These are phyloP conservation scores for Sinapis alba DNA, from an alignment of 441 rosid genomes.

Conservation along the genomic window DNA sequence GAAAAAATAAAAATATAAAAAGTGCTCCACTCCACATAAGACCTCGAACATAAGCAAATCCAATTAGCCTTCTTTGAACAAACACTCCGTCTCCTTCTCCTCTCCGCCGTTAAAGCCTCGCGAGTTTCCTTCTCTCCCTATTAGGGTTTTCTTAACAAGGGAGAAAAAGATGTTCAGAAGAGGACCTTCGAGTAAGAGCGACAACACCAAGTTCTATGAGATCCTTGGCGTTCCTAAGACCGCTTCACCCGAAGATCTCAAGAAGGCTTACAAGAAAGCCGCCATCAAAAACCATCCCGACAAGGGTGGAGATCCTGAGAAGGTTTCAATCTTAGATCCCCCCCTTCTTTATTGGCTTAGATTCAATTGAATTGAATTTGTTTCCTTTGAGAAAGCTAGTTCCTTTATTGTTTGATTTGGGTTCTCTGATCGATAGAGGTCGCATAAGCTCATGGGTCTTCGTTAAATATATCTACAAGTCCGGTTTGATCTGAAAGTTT, in stretches of 20 bases:
- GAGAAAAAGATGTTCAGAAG: constrained; percentile 65
- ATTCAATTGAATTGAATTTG: constrained; percentile 6
- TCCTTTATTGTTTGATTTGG: constrained; percentile 4
- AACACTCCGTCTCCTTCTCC: constrained; percentile 29
- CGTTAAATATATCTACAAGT: background rate
- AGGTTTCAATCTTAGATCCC: constrained; percentile 44
- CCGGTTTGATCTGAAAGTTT: constrained; percentile 27
- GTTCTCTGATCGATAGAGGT: constrained; percentile 3
- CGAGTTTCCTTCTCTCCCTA: background rate
- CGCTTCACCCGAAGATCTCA: constrained; percentile 70
- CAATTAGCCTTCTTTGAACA: constrained; percentile 10
- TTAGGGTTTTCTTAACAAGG: constrained; percentile 23
- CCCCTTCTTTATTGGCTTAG: background rate
- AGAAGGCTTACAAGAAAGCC: constrained; percentile 77
- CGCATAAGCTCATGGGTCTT: constrained; percentile 9
- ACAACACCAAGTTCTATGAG: constrained; percentile 69
- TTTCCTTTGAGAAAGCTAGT: background rate
- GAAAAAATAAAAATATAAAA: too few relatives aligned
- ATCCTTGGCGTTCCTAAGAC: constrained; percentile 69
- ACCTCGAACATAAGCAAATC: constrained; percentile 35
- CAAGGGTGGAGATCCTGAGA: constrained; percentile 90
- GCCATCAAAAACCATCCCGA: constrained; percentile 91
- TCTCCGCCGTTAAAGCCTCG: background rate
- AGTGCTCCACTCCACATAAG: constrained; percentile 33
- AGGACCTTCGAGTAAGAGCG: constrained; percentile 64